Base-by-base conservation (phyloP, 2,329 filamentous ascomycete genomes). In the Microcyclospora tardicrescens region DNA sequence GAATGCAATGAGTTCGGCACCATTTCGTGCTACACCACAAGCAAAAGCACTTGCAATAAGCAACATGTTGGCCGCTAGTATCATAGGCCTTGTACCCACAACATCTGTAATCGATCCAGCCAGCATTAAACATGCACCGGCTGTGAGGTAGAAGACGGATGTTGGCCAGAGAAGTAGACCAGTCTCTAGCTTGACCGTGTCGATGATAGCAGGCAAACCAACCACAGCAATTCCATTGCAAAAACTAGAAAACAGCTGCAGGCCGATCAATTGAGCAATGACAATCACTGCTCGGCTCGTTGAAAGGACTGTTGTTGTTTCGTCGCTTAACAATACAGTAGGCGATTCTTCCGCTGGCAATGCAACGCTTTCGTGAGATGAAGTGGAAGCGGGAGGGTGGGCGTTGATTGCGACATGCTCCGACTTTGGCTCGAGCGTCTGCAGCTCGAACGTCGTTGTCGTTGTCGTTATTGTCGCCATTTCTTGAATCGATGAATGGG, bases 71-170 rank as follows among this genome's bases (percentile, higher is more conserved):
- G 65, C 69, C 1, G 61, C 54, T 3, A 71, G 53, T 35, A 68
- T 66, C 47, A 70, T 62, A 27, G 59, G 46, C 38, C 63, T 53
- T 35, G 61, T 64, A 1, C 71, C 71, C 3, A 73, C 56, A 0
- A 69, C 63, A 55, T 75, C 69, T 13, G 68, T 62, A 8, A 73
- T 50, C 3, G 69, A 66, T 3, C 70, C 71, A 5, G 63, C 60
- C 1, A 73, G 50, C 1, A 74, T 58, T 1, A 74, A 61, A 13
- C 64, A 66, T 30, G 66, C 68, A 33, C 66, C 68, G 36, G 63
- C 62, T 0, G 68, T 67, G 14, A 73, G 8, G 61, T 62, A 35
- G 56, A 60, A 28, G 55, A 55, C 48, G 16, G 46, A 45, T 2
- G 43, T 46, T 3, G 52, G 53, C 52, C 51, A 54, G 9, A 55